Conservation (phyloP, 2,329 filamentous ascomycete species). For the Pseudocercospora musae region DNA sequence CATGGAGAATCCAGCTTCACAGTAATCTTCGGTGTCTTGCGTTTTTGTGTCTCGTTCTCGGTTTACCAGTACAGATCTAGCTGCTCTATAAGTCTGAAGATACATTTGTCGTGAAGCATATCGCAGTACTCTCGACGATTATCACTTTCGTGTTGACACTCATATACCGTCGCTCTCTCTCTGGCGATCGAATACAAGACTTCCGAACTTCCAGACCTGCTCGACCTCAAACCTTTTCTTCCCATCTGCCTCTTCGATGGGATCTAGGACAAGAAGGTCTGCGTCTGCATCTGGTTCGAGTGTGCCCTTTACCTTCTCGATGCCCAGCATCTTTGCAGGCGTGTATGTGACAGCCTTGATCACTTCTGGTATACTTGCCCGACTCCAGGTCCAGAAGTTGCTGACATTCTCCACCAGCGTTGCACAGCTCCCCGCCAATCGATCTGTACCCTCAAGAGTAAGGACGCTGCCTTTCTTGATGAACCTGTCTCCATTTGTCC, state of each 20-base stretch:
- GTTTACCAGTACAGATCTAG: neutral
- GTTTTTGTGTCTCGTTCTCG: neutral
- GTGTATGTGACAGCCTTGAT: conserved; percentile 71
- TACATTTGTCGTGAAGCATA: neutral
- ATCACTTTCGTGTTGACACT: neutral
- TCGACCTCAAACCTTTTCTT: conserved; percentile 60
- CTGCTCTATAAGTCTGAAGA: neutral
- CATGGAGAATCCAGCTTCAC: neutral
- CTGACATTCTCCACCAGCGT: conserved; percentile 76
- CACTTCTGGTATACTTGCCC: conserved; percentile 64
- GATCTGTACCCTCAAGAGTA: conserved; percentile 72
- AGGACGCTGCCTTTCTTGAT: conserved; percentile 70
- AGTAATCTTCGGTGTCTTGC: neutral
- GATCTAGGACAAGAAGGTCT: conserved; percentile 61
- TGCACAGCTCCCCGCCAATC: conserved; percentile 59
- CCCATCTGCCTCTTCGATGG: conserved; percentile 47
- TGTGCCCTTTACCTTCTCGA: conserved; percentile 64
- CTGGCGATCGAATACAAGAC: conserved; percentile 41
- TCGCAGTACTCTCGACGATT: neutral
- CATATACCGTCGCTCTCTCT: neutral
- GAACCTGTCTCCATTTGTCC: conserved; percentile 70
- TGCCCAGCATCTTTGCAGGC: conserved; percentile 71
- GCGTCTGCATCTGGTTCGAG: conserved; percentile 47
- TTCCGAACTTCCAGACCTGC: conserved; percentile 77
- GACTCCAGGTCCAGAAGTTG: conserved; percentile 76